phyloP scores from a whole-genome alignment of 345 rosid species.

The Euphorbia peplus region DNA sequence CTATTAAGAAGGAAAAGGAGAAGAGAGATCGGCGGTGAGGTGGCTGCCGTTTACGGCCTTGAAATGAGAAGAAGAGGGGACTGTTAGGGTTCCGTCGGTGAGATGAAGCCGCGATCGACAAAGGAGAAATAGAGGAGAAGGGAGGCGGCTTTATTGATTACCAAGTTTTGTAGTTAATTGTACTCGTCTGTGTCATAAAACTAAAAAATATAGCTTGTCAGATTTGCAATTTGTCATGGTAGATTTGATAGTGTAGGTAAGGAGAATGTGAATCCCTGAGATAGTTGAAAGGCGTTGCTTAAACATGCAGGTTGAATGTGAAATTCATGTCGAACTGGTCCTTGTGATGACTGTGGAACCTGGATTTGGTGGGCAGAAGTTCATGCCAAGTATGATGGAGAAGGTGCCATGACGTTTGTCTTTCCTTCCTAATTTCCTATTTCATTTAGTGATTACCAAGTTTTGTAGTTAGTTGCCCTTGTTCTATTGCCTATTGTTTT shows the following conservation, averaged over 20 bases:
- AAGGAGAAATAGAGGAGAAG: no score
- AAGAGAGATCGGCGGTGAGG: no score
- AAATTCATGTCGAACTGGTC: slow-evolving; percentile 83
- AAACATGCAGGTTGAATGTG: slow-evolving; percentile 55
- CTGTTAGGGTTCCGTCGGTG: no score
- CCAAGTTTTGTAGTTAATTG: no score
- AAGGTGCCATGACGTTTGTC: slow-evolving; percentile 45
- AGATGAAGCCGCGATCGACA: no score
- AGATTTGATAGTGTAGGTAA: neutral
- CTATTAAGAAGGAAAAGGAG: no score
- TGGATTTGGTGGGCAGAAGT: slow-evolving; percentile 92
- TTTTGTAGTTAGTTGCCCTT: neutral
- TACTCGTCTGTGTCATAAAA: neutral
- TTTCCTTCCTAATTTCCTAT: neutral
- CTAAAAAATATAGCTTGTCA: neutral
- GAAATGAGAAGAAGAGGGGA: no score
- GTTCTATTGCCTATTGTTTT: slow-evolving; percentile 4
- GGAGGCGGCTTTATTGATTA: no score
- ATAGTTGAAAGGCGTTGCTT: neutral
- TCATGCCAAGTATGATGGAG: slow-evolving; percentile 84
- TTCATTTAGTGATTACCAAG: neutral
- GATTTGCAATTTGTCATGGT: neutral
- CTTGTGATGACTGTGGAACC: slow-evolving; percentile 96
- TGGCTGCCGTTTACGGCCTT: no score
- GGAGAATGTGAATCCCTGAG: neutral